Evolutionary conservation across 2,329 filamentous ascomycete species (phyloP).

Genomic region (Cladosporium sp.): DNA sequence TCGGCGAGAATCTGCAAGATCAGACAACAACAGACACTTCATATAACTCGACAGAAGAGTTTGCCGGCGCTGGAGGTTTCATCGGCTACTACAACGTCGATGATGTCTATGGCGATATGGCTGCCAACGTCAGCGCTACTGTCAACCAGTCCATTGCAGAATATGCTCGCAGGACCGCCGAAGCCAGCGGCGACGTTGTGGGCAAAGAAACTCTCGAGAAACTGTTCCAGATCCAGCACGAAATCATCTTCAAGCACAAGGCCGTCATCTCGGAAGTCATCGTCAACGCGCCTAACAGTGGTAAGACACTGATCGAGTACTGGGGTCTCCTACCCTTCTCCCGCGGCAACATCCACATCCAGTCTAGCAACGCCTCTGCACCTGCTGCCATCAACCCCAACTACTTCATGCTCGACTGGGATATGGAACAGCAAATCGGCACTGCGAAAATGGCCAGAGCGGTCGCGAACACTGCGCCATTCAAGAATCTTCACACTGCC

Average conservation of each 20-base stretch:
- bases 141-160: conserved; percentile 13
- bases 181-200: background rate
- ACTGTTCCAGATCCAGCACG: background rate
- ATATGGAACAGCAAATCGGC: conserved; percentile 33
- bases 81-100: conserved; percentile 2
- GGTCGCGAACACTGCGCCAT: conserved; percentile 39
- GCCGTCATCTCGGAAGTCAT: conserved; percentile 56
- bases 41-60: background rate
- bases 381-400: conserved; percentile 37
- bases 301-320: background rate
- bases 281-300: conserved; percentile 39
- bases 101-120: conserved; percentile 9
- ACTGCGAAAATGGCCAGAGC: conserved; percentile 19
- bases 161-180: background rate
- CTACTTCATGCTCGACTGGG: conserved; percentile 45
- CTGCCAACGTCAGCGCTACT: conserved; percentile 12
- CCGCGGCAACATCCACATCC: conserved; percentile 24
- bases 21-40: conserved; percentile 16
- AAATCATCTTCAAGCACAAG: conserved; percentile 15
- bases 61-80: background rate
- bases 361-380: conserved; percentile 16
- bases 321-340: conserved; percentile 21
- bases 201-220: background rate
- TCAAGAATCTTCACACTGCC: conserved; percentile 27
- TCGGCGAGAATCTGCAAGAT: conserved; percentile 48